Evolutionary conservation across 139 green algal species (phyloP).

Genomic region (Medakamo hakoo): DNA sequence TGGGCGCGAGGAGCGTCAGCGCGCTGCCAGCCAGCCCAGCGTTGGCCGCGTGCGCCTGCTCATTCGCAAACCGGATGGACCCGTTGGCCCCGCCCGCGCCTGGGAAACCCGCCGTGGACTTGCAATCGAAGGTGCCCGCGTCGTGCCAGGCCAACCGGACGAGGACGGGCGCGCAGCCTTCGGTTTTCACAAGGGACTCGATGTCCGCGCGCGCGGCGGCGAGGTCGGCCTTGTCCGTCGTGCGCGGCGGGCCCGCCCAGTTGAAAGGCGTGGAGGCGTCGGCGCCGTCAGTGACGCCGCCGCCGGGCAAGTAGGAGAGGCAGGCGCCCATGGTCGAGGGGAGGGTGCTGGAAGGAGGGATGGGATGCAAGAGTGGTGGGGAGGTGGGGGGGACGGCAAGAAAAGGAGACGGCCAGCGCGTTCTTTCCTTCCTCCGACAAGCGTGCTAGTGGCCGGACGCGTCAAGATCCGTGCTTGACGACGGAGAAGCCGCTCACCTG

Average conservation of each 20-base stretch:
- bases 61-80: conserved; percentile 73
- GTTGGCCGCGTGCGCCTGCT: conserved; percentile 70
- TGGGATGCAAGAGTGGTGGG: no score
- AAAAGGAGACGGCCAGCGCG: no score
- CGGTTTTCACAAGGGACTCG: neutral
- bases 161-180: conserved; percentile 22
- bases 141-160: conserved; percentile 60
- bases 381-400: no score
- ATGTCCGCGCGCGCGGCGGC: neutral
- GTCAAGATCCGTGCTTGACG: no score
- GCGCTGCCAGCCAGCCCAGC: conserved; percentile 31
- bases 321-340: neutral
- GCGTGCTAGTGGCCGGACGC: no score
- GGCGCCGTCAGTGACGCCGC: no score
- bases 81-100: conserved; percentile 57
- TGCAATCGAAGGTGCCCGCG: conserved; percentile 28
- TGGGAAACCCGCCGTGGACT: conserved; percentile 41
- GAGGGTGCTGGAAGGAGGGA: no score
- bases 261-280: neutral
- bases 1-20: conserved; percentile 19
- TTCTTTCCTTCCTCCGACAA: no score
- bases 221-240: neutral
- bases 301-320: no score
- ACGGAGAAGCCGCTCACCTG: no score
- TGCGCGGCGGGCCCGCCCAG: neutral